Base-by-base conservation (phyloP, 2,329 filamentous ascomycete species). In the Cadophora gregata region DNA sequence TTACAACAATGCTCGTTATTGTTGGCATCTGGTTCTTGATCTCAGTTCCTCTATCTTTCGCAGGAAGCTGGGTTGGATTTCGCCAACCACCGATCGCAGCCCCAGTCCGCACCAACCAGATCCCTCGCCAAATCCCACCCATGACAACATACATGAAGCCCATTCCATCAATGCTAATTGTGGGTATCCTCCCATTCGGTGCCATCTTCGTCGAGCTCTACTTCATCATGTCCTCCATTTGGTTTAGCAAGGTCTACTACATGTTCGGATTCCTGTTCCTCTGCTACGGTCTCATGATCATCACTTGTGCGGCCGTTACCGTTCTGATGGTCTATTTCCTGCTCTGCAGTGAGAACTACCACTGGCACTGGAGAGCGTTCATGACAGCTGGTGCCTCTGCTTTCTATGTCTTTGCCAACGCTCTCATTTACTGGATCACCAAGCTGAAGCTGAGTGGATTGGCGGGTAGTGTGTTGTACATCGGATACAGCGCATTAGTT, bases 201-300 rank as follows among this genome's bases (percentile, higher is more conserved):
- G 95, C 96, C 69, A 98, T 99, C 77, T 97, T 98, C 72, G 94
- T 98, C 56, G 96, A 99, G 81, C 88, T 99, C 2, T 98, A 97
- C 85, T 98, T 98, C 81, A 97, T 99, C 83, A 97, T 99, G 93
- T 97, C 90, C 81, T 97, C 93, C 29, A 95, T 99, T 77, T 99
- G 96, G 96, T 97, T 96, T 80, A 95, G 90, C 83, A 93, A 96
- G 80, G 96, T 99, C 72, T 99, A 99, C 85, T 99, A 99, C 86
- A 99, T 99, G 96, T 99, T 99, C 75, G 96, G 96, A 25, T 99
- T 99, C 85, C 83, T 99, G 42, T 99, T 99, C 84, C 86, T 99
- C 65, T 97, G 94, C 84, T 99, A 97, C 77, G 94, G 92, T 12
- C 86, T 99, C 59, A 97, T 99, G 93, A 93, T 98, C 74, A 91